phyloP scores from a whole-genome alignment of 768 basidiomycete genomes.

The Boletus pseudo-olivaceus region DNA sequence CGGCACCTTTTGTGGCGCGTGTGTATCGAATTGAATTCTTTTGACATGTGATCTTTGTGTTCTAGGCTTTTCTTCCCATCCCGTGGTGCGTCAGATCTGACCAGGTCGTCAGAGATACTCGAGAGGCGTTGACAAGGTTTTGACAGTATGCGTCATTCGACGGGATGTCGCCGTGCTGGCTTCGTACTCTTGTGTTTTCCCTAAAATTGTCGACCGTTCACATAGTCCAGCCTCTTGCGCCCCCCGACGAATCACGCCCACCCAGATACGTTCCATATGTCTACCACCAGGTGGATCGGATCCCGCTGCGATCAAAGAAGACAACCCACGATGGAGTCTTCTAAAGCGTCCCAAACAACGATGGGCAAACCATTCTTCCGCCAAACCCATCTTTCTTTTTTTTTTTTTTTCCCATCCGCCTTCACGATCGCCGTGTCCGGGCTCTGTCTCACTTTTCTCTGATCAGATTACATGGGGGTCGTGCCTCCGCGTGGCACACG shows the following conservation, averaged over 20 bases:
- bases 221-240: neutral
- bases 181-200: neutral
- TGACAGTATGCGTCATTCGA: neutral
- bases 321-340: neutral
- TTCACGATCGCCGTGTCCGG: neutral
- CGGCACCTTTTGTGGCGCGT: neutral
- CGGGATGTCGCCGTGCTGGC: constrained; percentile 10
- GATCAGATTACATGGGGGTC: constrained; percentile 1
- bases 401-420: neutral
- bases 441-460: neutral
- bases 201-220: neutral
- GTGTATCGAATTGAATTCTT: neutral
- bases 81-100: neutral
- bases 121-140: neutral
- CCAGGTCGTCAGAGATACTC: constrained; percentile 1
- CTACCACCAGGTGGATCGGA: neutral
- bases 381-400: neutral
- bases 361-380: neutral
- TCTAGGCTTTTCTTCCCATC: neutral
- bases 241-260: neutral
- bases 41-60: neutral
- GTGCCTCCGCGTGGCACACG: neutral
- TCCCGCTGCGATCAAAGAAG: neutral
- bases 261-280: neutral
- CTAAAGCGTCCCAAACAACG: neutral